Evolutionary conservation across 306 rosid species (phyloP), one percentile per base, ranked within the genome.

Genomic region (Macrotyloma uniflorum): DNA sequence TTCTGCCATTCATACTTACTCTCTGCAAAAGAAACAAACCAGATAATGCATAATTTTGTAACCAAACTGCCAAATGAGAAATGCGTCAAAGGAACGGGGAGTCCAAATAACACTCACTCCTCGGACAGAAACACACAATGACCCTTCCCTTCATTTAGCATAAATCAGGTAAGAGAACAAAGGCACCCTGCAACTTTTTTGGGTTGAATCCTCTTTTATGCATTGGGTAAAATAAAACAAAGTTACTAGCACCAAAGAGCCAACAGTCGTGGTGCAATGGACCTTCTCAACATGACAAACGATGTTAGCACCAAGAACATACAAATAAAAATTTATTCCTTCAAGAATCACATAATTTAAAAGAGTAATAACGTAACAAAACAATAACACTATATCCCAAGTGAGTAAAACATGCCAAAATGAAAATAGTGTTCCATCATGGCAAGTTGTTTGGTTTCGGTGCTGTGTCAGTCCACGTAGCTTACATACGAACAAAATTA

Each of bases 11-110:
- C 64, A 24, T 45, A 51, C 13, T 51, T 32, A 19, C 15, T 71
- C 15, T 71, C 64, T 71, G 65, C 64, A 53, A 51, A 51, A 71
- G 32, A 51, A 51, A 51, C 19, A 46, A 32, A 11, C 19, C 47
- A 49, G 19, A 70, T 70, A 70, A 47, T 32, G 12, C 40, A 51
- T 35, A 53, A 53, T 51, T 6, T 8, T 72, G 77, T 54, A 22
- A 72, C 38, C 16, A 55, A 20, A 22, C n/a, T 9, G 43, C 55
- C 13, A 7, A 72, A 16, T 22, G 49, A 32, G 22, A 72, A 49
- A 20, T 53, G 65, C 77, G 32, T 8, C 36, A 35, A 18, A 19
- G 40, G 26, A 45, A 45, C 18, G 55, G 15, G 38, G n/a, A 28
- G 69, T 42, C 43, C 24, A 58, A 33, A 61, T 45, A 8, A 26